Evolutionary conservation across 495 filamentous ascomycete genomes (phyloP).

Genomic region (Neurospora tetraspora): DNA sequence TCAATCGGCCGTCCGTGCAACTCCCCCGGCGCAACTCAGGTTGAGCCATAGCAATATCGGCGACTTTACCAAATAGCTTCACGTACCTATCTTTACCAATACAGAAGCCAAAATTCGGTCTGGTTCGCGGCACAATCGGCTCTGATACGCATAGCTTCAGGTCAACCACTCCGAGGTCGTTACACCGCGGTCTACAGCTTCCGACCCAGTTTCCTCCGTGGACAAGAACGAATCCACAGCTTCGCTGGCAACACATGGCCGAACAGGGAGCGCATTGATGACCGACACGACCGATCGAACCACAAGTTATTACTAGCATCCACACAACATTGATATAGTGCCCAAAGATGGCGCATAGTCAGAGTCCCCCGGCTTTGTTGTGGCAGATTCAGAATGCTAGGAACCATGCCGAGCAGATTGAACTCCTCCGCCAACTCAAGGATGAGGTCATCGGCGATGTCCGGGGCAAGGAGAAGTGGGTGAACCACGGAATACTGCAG

Average conservation of each 20-base stretch:
- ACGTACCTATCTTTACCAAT: background rate
- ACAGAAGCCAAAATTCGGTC: background rate
- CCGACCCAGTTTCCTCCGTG: background rate
- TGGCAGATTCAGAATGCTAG: constrained; percentile 49
- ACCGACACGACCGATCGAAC: background rate
- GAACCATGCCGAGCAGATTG: constrained; percentile 50
- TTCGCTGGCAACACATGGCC: background rate
- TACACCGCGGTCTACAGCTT: background rate
- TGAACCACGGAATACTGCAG: constrained; percentile 58
- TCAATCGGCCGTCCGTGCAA: background rate
- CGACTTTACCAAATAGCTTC: background rate
- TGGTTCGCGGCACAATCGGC: background rate
- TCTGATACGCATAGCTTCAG: background rate
- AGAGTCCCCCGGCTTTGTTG: constrained; percentile 40
- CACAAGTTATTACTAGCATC: background rate
- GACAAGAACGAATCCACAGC: background rate
- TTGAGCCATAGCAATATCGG: background rate
- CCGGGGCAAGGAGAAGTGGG: constrained; percentile 70
- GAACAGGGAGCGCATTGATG: background rate
- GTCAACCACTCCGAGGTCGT: background rate
- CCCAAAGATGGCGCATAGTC: constrained; percentile 18
- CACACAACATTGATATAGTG: background rate
- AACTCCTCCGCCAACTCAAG: constrained; percentile 63
- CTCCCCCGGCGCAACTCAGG: background rate
- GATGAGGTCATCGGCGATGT: constrained; percentile 85